These are phyloP conservation scores for Flaveria linearis DNA, from an alignment of 129 eudicot genomes.

Conservation along the genomic window DNA sequence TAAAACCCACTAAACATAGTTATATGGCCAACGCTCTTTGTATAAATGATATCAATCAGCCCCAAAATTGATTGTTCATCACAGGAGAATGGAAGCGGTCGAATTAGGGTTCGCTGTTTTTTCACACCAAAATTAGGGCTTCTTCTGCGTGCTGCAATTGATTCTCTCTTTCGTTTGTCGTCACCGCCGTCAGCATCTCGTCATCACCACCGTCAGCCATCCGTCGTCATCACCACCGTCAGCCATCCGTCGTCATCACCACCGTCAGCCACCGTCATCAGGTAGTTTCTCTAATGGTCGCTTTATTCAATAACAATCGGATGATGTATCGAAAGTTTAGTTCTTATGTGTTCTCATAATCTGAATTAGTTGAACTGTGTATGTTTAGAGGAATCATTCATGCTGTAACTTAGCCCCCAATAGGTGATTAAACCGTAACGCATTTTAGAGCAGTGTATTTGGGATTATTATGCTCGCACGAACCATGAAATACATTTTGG, in stretches of 20 bases:
- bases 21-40: too few relatives aligned
- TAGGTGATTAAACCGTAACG: background rate
- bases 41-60: too few relatives aligned
- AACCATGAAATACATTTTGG: background rate
- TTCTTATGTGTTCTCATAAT: background rate
- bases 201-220: background rate
- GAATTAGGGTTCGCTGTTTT: background rate
- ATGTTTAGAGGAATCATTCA: too few relatives aligned
- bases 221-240: background rate
- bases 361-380: too few relatives aligned
- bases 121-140: background rate
- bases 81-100: background rate
- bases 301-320: background rate
- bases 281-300: background rate
- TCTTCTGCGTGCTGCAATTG: background rate
- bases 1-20: too few relatives aligned
- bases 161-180: background rate
- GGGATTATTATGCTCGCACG: background rate
- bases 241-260: background rate
- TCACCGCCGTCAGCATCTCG: background rate
- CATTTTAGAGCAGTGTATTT: background rate
- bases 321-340: background rate
- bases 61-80: too few relatives aligned
- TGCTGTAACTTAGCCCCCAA: too few relatives aligned
- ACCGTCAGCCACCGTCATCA: background rate